phyloP scores from a whole-genome alignment of 495 filamentous ascomycete genomes.

The Entonaema liquescens region DNA sequence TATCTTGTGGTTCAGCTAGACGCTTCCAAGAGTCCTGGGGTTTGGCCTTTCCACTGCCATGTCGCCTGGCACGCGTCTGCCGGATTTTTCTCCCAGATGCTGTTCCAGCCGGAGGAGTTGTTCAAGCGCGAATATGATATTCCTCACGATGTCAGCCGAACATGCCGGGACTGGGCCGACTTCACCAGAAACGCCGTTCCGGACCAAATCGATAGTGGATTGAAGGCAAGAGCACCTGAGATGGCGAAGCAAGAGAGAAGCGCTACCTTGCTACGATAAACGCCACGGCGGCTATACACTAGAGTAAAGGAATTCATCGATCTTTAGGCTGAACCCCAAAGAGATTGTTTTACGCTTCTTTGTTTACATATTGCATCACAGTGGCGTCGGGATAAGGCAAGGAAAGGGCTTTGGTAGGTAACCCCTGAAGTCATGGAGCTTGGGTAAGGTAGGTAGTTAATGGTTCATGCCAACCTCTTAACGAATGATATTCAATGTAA shows the following conservation, averaged over 20 bases:
- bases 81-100: conserved; percentile 61
- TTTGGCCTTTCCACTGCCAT: conserved; percentile 70
- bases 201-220: conserved; percentile 66
- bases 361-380: background rate
- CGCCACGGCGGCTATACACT: background rate
- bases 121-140: conserved; percentile 34
- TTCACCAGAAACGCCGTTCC: conserved; percentile 56
- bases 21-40: conserved; percentile 56
- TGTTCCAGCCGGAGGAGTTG: conserved; percentile 57
- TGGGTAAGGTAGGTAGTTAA: too few relatives aligned
- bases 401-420: background rate
- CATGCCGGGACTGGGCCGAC: conserved; percentile 61
- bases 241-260: background rate
- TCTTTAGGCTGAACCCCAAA: background rate
- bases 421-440: background rate
- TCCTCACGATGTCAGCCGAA: conserved; percentile 52
- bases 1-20: conserved; percentile 63
- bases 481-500: conserved; percentile 16
- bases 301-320: background rate
- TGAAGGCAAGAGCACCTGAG: conserved; percentile 37
- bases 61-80: conserved; percentile 65
- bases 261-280: background rate
- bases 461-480: background rate
- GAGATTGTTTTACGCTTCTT: background rate
- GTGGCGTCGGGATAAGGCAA: background rate